Evolutionary conservation across 176 grass and related monocot species (phyloP), one percentile per base, ranked within the genome.

Genomic region (Raddia guianensis): DNA sequence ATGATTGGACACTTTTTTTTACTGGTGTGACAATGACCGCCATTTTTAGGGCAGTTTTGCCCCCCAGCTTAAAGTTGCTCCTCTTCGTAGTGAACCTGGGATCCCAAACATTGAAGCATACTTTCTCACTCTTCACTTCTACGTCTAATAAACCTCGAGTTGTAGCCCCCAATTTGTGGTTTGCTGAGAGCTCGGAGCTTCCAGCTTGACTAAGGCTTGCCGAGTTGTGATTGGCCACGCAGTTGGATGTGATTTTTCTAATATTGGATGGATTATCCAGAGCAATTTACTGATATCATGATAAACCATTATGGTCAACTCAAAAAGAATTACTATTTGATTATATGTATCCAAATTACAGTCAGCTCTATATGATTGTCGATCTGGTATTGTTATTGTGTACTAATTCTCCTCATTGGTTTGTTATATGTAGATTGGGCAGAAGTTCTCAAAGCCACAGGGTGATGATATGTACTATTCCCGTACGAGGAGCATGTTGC

Each of bases 361-460:
- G 13, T 7, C 42, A 80, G 32, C n/a, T 16, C n/a, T 16, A 58
- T 66, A 35, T 88, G 37, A 49, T 68, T 59, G 2, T 33, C 13
- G 27, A 73, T 13, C 3, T 12, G 14, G 27, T 73, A 73, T 60
- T 63, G 0, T 53, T 61, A 44, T 60, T 42, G 3, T 74, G 49
- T 47, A 75, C 35, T 79, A 69, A 74, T 74, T 80, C 20, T 88
- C 15, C 7, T 47, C 53, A 15, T 79, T 27, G 76, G 49, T 47
- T 15, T 47, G 60, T 70, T 88, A 60, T 71, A 87, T 85, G 63
- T 80, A 97, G 95, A 59, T 97, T 73, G 91, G 91, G 4, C 89
- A 94, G 77, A 94, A 92, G 71, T 94, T 97, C 85, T 90, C 95
- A 54, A 89, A 92, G 77, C 87, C 83, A 47, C 47, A 49, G 11